Base-by-base conservation (phyloP, 2,329 filamentous ascomycete species). In the Talaromyces sp. region DNA sequence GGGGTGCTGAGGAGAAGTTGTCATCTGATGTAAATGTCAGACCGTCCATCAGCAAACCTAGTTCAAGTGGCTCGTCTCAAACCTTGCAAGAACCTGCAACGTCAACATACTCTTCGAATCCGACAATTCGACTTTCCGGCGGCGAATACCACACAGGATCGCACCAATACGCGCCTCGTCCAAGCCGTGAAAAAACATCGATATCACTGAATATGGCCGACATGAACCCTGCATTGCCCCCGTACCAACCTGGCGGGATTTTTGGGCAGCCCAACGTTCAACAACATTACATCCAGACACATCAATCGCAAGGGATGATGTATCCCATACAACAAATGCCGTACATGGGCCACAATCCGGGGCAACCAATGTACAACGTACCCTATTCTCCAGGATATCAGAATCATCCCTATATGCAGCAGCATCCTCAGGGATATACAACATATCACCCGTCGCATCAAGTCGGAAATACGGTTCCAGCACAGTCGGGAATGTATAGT, bases 211-310 rank as follows among this genome's bases (percentile, higher is more conserved):
- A 66, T 38, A 73, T 74, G 71, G 61, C 62, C 27, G 66, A 68
- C 53, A 71, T 73, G 67, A 60, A 59, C 38, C 70, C 72, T 51
- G 57, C 67, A 24, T 60, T 74, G 8, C 72, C 72, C 11, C 61
- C 65, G 17, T 67, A 66, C n/a, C 53, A 56, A 35, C 27, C 29
- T 17, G 3, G 43, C 10, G 21, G 43, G n/a, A 63, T 66, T 11
- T 72, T 66, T 43, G 68, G 68, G 32, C 69, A 70, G 32, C 64
- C 65, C 55, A 61, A 65, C 41, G 65, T 69, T 43, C 64, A 68
- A 14, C 70, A 69, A 43, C 68, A 68, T 48, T 73, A 69, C 27
- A 51, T 68, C 17, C 56, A 65, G 11, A 50, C 64, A 2, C 51
- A 61, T 29, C 67, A 69, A 32, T 58, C 65, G 7, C 69, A 70